Evolutionary conservation across 2,329 filamentous ascomycete genomes (phyloP).

Genomic region (Ophiocordyceps camponoti-saundersi): DNA sequence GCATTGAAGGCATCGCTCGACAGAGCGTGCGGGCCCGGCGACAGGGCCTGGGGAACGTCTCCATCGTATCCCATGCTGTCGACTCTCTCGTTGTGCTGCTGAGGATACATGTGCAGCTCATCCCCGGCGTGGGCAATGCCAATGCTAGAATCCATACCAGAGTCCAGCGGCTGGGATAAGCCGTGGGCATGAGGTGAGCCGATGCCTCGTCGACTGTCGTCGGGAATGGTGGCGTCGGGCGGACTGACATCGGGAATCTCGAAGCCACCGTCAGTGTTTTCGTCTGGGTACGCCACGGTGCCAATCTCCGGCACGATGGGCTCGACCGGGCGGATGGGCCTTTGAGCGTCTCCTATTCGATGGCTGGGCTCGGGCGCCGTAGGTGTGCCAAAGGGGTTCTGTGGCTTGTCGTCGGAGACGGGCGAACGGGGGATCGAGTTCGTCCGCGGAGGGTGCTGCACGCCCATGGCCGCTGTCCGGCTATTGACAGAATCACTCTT

Average conservation of each 20-base stretch:
- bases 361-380: conserved; percentile 13
- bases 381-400: conserved; percentile 19
- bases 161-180: neutral
- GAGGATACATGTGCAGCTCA: conserved; percentile 9
- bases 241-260: conserved; percentile 11
- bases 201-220: conserved; percentile 7
- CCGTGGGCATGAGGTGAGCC: conserved; percentile 2
- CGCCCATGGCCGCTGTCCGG: conserved; percentile 8
- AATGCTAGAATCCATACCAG: conserved; percentile 1
- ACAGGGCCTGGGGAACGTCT: conserved; percentile 14
- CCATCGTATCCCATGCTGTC: conserved; percentile 18
- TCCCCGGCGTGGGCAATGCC: conserved; percentile 6
- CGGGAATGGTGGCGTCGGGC: conserved; percentile 13
- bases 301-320: conserved; percentile 22
- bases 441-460: conserved; percentile 14
- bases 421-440: conserved; percentile 28
- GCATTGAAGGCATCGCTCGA: neutral
- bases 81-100: conserved; percentile 11
- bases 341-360: conserved; percentile 7
- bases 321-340: conserved; percentile 13
- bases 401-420: conserved; percentile 14
- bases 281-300: conserved; percentile 13
- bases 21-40: conserved; percentile 8
- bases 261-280: conserved; percentile 6
- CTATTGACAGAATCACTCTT: conserved; percentile 12